These are phyloP conservation scores for Kuraishia molischiana DNA, from an alignment of 805 yeast species.

Conservation along the genomic window DNA sequence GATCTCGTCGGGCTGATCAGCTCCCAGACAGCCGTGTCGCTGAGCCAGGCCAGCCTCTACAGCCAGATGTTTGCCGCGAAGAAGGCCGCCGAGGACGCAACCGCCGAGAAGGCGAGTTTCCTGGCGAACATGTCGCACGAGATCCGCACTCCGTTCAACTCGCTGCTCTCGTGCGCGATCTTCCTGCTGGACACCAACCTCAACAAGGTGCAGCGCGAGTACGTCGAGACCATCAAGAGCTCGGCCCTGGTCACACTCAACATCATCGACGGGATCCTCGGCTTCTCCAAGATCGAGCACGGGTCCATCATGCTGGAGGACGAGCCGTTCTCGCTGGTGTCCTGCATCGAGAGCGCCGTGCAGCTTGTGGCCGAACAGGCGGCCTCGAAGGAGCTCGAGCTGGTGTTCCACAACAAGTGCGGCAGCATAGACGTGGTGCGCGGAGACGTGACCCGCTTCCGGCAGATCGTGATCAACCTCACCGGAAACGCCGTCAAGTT, in stretches of 20 bases:
- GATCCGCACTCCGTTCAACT: constrained; percentile 46
- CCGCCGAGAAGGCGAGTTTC: constrained; percentile 44
- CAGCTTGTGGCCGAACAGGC: constrained; percentile 40
- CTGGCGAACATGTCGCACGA: constrained; percentile 49
- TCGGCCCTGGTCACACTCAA: constrained; percentile 41
- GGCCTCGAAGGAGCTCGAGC: constrained; percentile 29
- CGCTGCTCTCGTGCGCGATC: constrained; percentile 36
- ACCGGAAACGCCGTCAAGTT: constrained; percentile 47
- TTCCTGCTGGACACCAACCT: constrained; percentile 38
- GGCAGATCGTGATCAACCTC: constrained; percentile 41
- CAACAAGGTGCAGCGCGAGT: constrained; percentile 32
- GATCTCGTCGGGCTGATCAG: constrained; percentile 32
- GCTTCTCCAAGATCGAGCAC: constrained; percentile 45
- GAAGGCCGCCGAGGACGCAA: constrained; percentile 44
- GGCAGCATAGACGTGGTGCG: constrained; percentile 25
- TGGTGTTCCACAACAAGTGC: constrained; percentile 32
- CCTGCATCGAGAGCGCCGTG: constrained; percentile 36
- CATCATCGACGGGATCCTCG: constrained; percentile 44
- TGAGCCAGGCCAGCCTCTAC: constrained; percentile 36
- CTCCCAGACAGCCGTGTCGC: constrained; percentile 42
- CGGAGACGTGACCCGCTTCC: constrained; percentile 40
- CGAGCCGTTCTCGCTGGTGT: constrained; percentile 32
- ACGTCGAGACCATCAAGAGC: constrained; percentile 40
- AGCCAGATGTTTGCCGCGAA: constrained; percentile 39
- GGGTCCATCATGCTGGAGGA: constrained; percentile 37